Evolutionary conservation across 1,284 basidiomycete genomes (phyloP).

Genomic region (Marasmius fiardii): DNA sequence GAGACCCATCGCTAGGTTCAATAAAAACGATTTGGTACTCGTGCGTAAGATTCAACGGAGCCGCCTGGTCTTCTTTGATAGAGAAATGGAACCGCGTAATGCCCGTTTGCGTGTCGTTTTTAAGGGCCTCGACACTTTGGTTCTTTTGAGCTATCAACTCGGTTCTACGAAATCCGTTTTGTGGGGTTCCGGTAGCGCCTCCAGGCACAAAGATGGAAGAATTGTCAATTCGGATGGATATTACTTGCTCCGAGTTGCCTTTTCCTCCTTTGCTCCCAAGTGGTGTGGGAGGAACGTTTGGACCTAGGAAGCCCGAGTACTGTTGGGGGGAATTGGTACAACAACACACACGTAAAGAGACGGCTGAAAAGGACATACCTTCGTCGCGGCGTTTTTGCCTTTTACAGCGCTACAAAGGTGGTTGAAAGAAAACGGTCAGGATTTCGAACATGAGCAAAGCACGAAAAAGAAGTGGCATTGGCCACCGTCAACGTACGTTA

Average conservation of each 20-base stretch:
- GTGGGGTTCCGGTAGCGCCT: constrained; percentile 30
- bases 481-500: constrained; percentile 57
- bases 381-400: constrained; percentile 42
- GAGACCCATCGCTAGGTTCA: constrained; percentile 53
- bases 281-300: constrained; percentile 38
- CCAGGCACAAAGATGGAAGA: constrained; percentile 58
- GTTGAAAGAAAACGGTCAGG: neutral
- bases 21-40: constrained; percentile 66
- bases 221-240: constrained; percentile 54
- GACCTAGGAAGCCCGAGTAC: constrained; percentile 46
- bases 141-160: constrained; percentile 51
- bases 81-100: constrained; percentile 56
- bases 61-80: constrained; percentile 38
- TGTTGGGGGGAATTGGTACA: no score
- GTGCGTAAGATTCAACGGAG: constrained; percentile 49
- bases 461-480: no score
- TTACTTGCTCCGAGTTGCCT: constrained; percentile 40
- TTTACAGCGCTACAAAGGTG: constrained; percentile 44
- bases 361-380: constrained; percentile 29
- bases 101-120: constrained; percentile 38
- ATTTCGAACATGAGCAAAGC: no score
- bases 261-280: constrained; percentile 38
- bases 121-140: constrained; percentile 35
- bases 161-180: constrained; percentile 55
- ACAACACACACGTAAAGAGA: neutral